Base-by-base conservation (phyloP, 192 early-diverging fungal genomes). In the Coemansia biformis region DNA sequence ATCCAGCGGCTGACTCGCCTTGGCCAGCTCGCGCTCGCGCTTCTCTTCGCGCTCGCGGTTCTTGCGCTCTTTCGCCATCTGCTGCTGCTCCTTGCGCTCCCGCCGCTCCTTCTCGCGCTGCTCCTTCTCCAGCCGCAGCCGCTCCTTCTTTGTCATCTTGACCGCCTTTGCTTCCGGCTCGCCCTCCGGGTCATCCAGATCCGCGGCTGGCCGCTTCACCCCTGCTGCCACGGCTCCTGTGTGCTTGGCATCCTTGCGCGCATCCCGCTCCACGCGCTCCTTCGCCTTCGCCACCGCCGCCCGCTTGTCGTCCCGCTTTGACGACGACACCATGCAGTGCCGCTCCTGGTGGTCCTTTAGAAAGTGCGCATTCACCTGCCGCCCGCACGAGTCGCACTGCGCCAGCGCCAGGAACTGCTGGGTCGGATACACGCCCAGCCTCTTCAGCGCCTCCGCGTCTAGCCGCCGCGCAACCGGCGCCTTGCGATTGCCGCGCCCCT, bases 1-100 rank as follows among this genome's bases (percentile, higher is more conserved):
- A 53, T 97, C 90, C 55, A 97, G 55, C 31, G 91, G 86, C 17
- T 75, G 76, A 75, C 43, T 42, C 7, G 58, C 49, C 51, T 61
- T 66, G 26, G 56, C 59, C 51, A 46, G 56, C 13, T 69, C 47
- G 30, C 65, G 62, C 46, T 83, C 70, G 33, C 78, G 81, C 49
- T 79, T 83, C 18, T 79, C 79, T 30, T 68, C 66, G 35, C 57
- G 62, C 36, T 75, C 72, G 28, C 49, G 51, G 41, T 69, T 59
- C 50, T 68, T 67, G 26, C 66, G 59, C 57, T 68, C 72, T 41
- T 63, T 68, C 40, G 66, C 70, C 17, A 40, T 26, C 0, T 59
- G 57, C 59, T 56, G 58, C 59, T 68, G 65, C 50, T 63, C 55
- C 11, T 42, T 40, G 14, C 64, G 59, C 46, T 64, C 66, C 15